A percentile compares a stretch with the other conserved stretches of the same genome.
These are phyloP conservation scores for Phialemoniopsis sp. DNA, from an alignment of 2,329 filamentous ascomycete species.

Conservation along the genomic window DNA sequence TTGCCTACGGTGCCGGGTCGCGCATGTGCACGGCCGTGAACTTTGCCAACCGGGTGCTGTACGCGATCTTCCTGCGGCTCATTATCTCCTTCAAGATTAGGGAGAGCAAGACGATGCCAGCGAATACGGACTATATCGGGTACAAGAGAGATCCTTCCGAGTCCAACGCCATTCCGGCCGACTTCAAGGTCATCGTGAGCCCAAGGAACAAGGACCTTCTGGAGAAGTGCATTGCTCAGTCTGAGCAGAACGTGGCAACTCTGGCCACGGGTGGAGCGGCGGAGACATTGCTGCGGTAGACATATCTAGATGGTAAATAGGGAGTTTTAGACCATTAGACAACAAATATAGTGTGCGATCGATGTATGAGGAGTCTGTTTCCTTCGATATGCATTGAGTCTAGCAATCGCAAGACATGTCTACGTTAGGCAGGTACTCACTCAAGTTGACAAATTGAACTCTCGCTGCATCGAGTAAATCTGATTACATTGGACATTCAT, in stretches of 20 bases:
- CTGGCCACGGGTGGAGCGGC: conserved; percentile 1
- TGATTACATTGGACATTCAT: too few relatives aligned
- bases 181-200: conserved; percentile 2
- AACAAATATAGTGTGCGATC: too few relatives aligned
- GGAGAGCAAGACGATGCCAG: conserved; percentile 4
- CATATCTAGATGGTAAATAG: too few relatives aligned
- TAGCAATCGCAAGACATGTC: too few relatives aligned
- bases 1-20: conserved; percentile 12
- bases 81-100: conserved; percentile 11
- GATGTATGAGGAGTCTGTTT: too few relatives aligned
- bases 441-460: too few relatives aligned
- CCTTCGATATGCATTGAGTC: too few relatives aligned
- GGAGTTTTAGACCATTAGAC: too few relatives aligned
- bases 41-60: conserved; percentile 14
- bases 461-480: too few relatives aligned
- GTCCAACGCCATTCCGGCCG: background rate
- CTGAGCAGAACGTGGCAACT: background rate
- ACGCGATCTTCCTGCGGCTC: conserved; percentile 13
- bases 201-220: background rate
- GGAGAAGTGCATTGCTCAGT: conserved; percentile 1
- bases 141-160: conserved; percentile 8
- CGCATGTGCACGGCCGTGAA: conserved; percentile 15
- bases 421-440: too few relatives aligned
- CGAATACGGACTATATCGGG: conserved; percentile 9
- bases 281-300: background rate